Base-by-base conservation (phyloP, 176 grass and related monocot species). In the Saccharum spontaneum region DNA sequence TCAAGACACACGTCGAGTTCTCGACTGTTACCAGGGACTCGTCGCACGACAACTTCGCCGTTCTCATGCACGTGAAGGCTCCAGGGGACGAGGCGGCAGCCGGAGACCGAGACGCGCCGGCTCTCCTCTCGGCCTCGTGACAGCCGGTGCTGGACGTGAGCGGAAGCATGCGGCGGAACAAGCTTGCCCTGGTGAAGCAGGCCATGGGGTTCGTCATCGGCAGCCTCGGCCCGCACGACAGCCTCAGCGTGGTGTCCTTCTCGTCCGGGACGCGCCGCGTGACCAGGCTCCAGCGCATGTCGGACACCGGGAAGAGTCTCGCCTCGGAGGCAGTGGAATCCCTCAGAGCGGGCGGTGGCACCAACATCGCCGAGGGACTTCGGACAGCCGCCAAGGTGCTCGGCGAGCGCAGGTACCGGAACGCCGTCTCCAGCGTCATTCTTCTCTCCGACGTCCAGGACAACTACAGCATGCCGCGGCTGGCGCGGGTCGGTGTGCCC, bases 381-480 rank as follows among this genome's bases (percentile, higher is more conserved):
- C 87, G 76, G 3, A 89, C 7, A n/a, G 92, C 86, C 3, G 86
- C 89, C 62, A 86, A 89, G 86, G 89, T 91, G 79, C 85, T 94
- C 50, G 76, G 77, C 12, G 75, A 97, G 54, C 78, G 91, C 14
- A 79, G 67, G 14, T 34, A 89, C 69, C 45, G 83, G 76, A 97
- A 92, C 69, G 61, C 92, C 14, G 94, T 97, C 0, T 84, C 83
- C 43, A 92, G 94, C 86, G 83, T 97, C 75, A 84, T 97, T 0
- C 92, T 97, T 8, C 94, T 97, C 71, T 94, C 94, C 10, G 94
- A 97, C 62, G 92, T 92, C 12, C 85, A 83, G 38, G 92, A 97
- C 83, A 90, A 63, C 13, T 87, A 83, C 41, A 93, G 73, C 34
- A 66, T 82, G 28, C 2, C 44, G 67, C 66, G 4, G 0, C 79